Evolutionary conservation across 176 grass and related monocot species (phyloP), one percentile per base, ranked within the genome.

Genomic region (Bromus sterilis): DNA sequence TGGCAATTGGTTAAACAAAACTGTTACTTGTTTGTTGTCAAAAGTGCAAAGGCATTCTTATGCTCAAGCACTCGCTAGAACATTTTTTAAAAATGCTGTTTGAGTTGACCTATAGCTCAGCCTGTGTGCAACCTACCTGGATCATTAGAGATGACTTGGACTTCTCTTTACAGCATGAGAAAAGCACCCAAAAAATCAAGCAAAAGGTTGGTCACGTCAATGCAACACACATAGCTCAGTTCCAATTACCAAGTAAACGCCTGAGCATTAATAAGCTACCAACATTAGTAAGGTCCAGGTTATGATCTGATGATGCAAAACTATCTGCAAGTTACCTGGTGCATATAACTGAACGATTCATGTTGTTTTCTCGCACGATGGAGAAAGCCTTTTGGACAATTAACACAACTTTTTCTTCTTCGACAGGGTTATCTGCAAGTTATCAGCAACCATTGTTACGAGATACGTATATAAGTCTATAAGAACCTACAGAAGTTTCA

Each of bases 401-500:
- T 82, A 53, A 92, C 83, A 77, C 87, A 89, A 24, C 87, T n/a
- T 97, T 42, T 87, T 94, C 80, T 97, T 94, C 89, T 94, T 94
- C 4, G 85, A 84, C 20, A 87, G 89, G 53, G 25, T 92, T 87
- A 97, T 94, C 94, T 94, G 75, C 44, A 63, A 63, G 56, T 24
- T 23, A 81, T 30, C 36, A 41, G 21, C 29, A 65, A 25, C 13
- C 2, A 16, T 75, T 62, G 29, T 57, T 56, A 78, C 0, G 13
- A 53, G 28, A 59, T 21, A 31, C n/a, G n/a, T n/a, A n/a, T n/a
- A n/a, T n/a, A n/a, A n/a, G n/a, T n/a, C n/a, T n/a, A 78, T 9
- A 46, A 2, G 30, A 56, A 20, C 49, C 14, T 60, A 31, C 13
- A n/a, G 32, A 89, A 56, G 11, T 40, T 82, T 20, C 42, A 25